These are phyloP conservation scores for Anisodus acutangulus DNA, from an alignment of 257 asterid species.

Conservation along the genomic window DNA sequence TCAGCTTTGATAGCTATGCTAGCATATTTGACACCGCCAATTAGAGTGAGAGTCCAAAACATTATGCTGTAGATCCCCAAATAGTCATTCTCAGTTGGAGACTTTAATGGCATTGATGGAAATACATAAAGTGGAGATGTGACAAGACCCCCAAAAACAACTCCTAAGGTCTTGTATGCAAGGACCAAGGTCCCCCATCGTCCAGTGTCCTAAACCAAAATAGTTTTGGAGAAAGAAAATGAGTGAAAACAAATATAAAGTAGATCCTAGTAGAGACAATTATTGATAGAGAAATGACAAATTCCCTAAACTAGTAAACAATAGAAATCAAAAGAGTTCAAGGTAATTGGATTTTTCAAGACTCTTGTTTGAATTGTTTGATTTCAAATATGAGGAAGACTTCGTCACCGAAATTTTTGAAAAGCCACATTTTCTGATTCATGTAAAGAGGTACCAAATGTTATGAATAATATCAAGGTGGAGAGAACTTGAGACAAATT, in stretches of 20 bases:
- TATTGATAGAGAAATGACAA: not conserved
- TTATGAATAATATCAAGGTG: not conserved
- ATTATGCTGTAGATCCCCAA: constrained; percentile 52
- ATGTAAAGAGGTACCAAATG: not conserved
- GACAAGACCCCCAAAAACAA: constrained; percentile 57
- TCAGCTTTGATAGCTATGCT: constrained; percentile 51
- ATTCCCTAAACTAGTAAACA: not conserved
- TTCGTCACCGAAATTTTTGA: not conserved
- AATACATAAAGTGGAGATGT: constrained; percentile 58
- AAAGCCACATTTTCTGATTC: not conserved
- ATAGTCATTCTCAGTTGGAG: constrained; percentile 51
- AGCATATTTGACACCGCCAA: constrained; percentile 54
- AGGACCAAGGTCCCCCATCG: constrained; percentile 38
- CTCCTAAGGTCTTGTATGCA: constrained; percentile 56
- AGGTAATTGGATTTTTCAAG: not conserved
- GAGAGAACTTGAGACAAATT: not conserved
- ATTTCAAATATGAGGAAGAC: not conserved
- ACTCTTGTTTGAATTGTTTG: not conserved
- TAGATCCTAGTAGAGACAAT: not conserved
- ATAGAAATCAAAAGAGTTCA: not conserved
- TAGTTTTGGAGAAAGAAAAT: not conserved
- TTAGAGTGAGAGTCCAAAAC: constrained; percentile 55
- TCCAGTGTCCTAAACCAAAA: constrained; percentile 35
- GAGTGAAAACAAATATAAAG: not conserved
- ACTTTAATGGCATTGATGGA: constrained; percentile 52